Conservation (phyloP, 169 alveolate species). For the Cryptosporidium baileyi region DNA sequence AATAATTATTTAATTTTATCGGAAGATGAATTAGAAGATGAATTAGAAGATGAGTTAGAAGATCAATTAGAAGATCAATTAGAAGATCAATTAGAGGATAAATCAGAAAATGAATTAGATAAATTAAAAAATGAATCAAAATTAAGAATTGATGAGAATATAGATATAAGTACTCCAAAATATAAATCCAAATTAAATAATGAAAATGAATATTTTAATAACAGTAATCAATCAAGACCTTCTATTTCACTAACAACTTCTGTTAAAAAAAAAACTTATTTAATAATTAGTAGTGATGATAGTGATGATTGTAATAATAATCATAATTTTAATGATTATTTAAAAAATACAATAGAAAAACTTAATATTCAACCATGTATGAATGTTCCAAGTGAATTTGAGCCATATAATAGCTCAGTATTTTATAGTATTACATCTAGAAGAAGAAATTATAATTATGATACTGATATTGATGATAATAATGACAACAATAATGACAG, state of each 20-base stretch:
- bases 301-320: neutral
- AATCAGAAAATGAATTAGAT: too few species aligned
- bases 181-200: neutral
- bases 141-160: neutral
- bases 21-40: slow-evolving; percentile 14
- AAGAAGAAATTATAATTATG: slow-evolving; percentile 12
- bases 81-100: too few species aligned
- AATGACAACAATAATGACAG: neutral
- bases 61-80: too few species aligned
- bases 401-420: neutral
- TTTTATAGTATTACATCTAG: neutral
- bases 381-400: slow-evolving; percentile 4
- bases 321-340: neutral
- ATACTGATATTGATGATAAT: slow-evolving; percentile 9
- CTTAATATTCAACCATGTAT: slow-evolving; percentile 38
- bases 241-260: slow-evolving; percentile 37
- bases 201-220: neutral
- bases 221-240: too few species aligned
- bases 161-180: neutral
- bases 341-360: neutral
- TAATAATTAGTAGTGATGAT: slow-evolving; percentile 34
- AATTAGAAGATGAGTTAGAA: too few species aligned
- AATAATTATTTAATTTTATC: slow-evolving; percentile 23
- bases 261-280: slow-evolving; percentile 1
- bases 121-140: neutral